These are phyloP conservation scores for Chamaecrista fasciculata DNA, from an alignment of 306 rosid species.

Conservation along the genomic window DNA sequence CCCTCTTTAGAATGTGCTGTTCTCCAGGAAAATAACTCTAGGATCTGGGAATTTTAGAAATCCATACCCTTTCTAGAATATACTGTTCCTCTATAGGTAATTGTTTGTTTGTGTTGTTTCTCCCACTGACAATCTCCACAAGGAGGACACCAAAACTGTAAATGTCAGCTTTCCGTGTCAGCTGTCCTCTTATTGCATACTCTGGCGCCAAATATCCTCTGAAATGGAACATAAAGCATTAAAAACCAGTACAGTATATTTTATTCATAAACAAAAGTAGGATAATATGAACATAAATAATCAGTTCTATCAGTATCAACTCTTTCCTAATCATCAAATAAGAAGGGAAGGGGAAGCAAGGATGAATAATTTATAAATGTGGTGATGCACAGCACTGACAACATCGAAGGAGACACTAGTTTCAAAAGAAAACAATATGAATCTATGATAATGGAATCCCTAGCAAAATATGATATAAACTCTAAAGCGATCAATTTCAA, in stretches of 20 bases:
- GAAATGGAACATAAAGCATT: conserved; percentile 31
- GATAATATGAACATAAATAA: neutral
- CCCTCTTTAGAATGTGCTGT: neutral
- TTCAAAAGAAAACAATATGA: neutral
- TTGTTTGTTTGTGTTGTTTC: conserved; percentile 65
- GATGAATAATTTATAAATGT: neutral
- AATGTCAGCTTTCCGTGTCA: conserved; percentile 86
- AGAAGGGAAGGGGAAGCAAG: neutral
- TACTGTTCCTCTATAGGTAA: conserved; percentile 70
- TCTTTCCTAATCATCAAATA: neutral
- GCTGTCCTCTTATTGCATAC: conserved; percentile 85
- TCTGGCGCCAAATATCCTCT: conserved; percentile 98
- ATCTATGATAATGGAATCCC: neutral
- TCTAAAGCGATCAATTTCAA: neutral
- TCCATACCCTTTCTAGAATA: conserved; percentile 72
- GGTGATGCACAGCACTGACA: conserved; percentile 8
- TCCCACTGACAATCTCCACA: conserved; percentile 84
- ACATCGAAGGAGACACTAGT: conserved; percentile 8
- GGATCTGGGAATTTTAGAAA: conserved; percentile 19
- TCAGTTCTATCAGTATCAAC: neutral
- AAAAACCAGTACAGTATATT: conserved; percentile 11
- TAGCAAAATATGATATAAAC: neutral
- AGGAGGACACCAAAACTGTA: conserved; percentile 94
- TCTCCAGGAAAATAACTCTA: neutral
- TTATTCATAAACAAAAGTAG: neutral